A percentile compares a stretch with the other conserved stretches of the same genome.
Conservation (phyloP, 2,329 filamentous ascomycete genomes). For the Alternaria novae-zelandiae region DNA sequence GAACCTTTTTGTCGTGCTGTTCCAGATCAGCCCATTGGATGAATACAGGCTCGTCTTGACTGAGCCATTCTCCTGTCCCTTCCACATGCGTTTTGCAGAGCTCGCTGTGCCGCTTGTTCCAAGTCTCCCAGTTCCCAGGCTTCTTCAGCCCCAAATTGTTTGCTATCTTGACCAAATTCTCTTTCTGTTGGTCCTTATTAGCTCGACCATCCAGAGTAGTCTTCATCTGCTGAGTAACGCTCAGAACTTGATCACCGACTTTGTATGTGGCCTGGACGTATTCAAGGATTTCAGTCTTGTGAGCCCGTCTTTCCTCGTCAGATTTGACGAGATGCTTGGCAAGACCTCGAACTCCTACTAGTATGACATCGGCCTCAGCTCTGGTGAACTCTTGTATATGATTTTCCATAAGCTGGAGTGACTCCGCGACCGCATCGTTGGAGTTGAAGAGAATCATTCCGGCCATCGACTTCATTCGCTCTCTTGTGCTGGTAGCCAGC, state of each 20-base stretch:
- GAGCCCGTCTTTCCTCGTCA: background rate
- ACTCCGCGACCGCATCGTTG: background rate
- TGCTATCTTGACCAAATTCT: background rate
- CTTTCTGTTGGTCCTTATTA: background rate
- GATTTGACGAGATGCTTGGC: background rate
- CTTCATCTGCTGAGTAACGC: slow-evolving; percentile 2
- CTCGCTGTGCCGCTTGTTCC: slow-evolving; percentile 5
- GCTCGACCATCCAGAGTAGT: background rate
- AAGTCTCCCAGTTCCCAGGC: slow-evolving; percentile 3
- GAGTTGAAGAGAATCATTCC: slow-evolving; percentile 13
- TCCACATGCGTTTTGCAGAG: slow-evolving; percentile 1
- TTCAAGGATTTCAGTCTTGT: too few species aligned
- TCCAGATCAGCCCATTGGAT: background rate
- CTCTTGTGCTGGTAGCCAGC: background rate
- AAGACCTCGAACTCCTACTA: background rate
- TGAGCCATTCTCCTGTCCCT: slow-evolving; percentile 6
- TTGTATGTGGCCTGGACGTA: background rate
- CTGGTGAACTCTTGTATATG: background rate
- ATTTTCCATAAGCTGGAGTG: background rate
- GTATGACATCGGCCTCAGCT: background rate
- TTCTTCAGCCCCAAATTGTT: background rate
- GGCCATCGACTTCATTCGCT: too few species aligned
- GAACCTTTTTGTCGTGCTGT: background rate
- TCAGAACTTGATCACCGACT: background rate
- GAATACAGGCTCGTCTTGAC: background rate